phyloP scores from a whole-genome alignment of 495 filamentous ascomycete species.

The Parathielavia hyrcaniae region DNA sequence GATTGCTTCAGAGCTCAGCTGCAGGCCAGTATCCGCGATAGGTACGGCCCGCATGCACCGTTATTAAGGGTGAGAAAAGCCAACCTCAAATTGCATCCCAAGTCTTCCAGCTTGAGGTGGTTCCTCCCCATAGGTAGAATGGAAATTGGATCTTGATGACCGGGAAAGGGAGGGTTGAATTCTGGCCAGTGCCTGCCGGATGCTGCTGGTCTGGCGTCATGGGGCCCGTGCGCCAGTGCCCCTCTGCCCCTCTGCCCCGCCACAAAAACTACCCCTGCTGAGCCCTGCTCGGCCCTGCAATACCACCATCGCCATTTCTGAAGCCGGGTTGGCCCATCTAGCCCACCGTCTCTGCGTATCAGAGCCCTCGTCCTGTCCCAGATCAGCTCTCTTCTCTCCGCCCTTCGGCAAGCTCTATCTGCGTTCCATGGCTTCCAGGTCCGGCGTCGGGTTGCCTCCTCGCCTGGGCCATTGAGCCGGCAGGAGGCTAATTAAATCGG shows the following conservation, averaged over 20 bases:
- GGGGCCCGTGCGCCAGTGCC: not conserved
- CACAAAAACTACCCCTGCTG: constrained; percentile 14
- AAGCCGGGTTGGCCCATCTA: constrained; percentile 17
- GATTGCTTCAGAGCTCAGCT: not conserved
- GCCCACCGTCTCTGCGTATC: constrained; percentile 4
- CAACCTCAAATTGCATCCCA: too few species aligned
- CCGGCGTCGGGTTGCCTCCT: constrained; percentile 1
- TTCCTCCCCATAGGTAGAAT: too few species aligned
- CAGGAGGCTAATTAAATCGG: not conserved
- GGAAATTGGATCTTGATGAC: too few species aligned
- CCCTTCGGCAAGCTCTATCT: constrained; percentile 3
- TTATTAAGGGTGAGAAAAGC: too few species aligned
- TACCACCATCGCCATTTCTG: constrained; percentile 3
- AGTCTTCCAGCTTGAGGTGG: too few species aligned
- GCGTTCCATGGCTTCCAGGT: constrained; percentile 4
- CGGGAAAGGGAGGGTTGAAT: too few species aligned
- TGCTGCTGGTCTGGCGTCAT: constrained; percentile 7
- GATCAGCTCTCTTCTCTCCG: constrained; percentile 4
- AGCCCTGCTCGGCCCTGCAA: too few species aligned
- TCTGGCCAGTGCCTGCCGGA: too few species aligned
- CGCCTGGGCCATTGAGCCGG: constrained; percentile 9
- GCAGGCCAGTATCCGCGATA: too few species aligned
- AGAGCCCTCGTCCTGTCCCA: constrained; percentile 1
- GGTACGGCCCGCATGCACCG: too few species aligned
- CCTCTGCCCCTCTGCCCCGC: constrained; percentile 11